A percentile compares a stretch with the other conserved stretches of the same genome.
phyloP scores from a whole-genome alignment of 2,329 filamentous ascomycete genomes.

The Colletotrichum tanaceti region DNA sequence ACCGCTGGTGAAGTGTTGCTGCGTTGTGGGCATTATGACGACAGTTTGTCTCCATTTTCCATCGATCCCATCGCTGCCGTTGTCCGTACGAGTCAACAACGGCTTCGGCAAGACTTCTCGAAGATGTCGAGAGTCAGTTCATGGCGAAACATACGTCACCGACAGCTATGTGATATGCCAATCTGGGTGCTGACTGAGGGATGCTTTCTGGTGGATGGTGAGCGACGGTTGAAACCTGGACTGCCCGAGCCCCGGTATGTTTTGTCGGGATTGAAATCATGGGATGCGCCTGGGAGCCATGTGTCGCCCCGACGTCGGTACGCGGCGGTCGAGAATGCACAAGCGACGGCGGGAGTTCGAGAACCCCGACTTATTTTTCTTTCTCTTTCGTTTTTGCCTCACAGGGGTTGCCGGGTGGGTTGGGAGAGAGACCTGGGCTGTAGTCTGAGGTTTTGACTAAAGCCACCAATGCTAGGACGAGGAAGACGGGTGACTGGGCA shows the following conservation, averaged over 20 bases:
- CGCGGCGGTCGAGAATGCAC: not conserved
- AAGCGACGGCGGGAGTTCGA: not conserved
- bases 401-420: conserved; percentile 34
- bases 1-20: not conserved
- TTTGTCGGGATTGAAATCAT: conserved; percentile 15
- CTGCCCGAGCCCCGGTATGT: conserved; percentile 22
- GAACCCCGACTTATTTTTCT: conserved; percentile 19
- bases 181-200: conserved; percentile 35
- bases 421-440: not conserved
- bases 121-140: conserved; percentile 19
- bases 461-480: conserved; percentile 35
- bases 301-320: conserved; percentile 28
- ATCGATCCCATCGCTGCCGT: conserved; percentile 30
- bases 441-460: conserved; percentile 14
- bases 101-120: conserved; percentile 15
- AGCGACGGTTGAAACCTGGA: conserved; percentile 4
- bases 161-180: conserved; percentile 8
- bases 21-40: conserved; percentile 41
- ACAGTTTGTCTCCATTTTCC: conserved; percentile 32
- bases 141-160: conserved; percentile 30
- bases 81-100: conserved; percentile 35
- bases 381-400: conserved; percentile 33
- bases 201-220: conserved; percentile 7
- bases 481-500: conserved; percentile 18
- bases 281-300: conserved; percentile 12